Percentiles rank a stretch among this genome's conserved stretches.
phyloP scores from a whole-genome alignment of 228 moss, liverwort and hornwort species.

The Sphagnum fallax region DNA sequence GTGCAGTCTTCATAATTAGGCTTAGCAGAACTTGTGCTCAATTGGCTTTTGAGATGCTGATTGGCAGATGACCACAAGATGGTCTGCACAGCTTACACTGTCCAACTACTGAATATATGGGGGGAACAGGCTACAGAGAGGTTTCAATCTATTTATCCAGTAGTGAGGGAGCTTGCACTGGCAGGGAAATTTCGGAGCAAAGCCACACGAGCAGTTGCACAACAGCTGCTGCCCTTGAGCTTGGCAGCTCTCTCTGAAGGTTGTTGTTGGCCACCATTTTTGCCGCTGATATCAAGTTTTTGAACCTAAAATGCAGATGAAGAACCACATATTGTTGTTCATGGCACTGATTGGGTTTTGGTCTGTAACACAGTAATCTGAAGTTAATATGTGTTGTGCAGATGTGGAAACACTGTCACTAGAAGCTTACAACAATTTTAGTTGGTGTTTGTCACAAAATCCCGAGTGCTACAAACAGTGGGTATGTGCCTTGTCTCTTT shows the following conservation, averaged over 20 bases:
- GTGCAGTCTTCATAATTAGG: too few species aligned
- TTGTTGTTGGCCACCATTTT: slow-evolving; percentile 1
- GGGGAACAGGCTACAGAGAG: slow-evolving; percentile 70
- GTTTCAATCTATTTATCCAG: slow-evolving; percentile 76
- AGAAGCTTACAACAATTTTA: slow-evolving; percentile 73
- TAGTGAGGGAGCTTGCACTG: slow-evolving; percentile 75
- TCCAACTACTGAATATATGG: too few species aligned
- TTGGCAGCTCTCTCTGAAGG: slow-evolving; percentile 64
- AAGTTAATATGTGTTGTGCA: slow-evolving; percentile 16
- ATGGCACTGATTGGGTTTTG: too few species aligned
- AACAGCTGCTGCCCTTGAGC: slow-evolving; percentile 78
- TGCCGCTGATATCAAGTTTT: too few species aligned
- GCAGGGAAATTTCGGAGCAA: slow-evolving; percentile 67
- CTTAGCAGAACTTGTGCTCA: too few species aligned
- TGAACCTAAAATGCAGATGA: neutral
- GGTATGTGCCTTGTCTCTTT: slow-evolving; percentile 31
- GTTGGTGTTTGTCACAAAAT: slow-evolving; percentile 85
- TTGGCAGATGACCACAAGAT: too few species aligned
- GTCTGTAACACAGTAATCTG: too few species aligned
- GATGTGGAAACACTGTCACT: slow-evolving; percentile 52
- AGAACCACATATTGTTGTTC: too few species aligned
- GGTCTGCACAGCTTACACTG: too few species aligned
- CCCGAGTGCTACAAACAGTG: slow-evolving; percentile 79
- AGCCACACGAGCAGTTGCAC: slow-evolving; percentile 77
- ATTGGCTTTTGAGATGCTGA: too few species aligned